Evolutionary conservation across 2,329 filamentous ascomycete species (phyloP).

Genomic region (Basipetospora chlamydospora): DNA sequence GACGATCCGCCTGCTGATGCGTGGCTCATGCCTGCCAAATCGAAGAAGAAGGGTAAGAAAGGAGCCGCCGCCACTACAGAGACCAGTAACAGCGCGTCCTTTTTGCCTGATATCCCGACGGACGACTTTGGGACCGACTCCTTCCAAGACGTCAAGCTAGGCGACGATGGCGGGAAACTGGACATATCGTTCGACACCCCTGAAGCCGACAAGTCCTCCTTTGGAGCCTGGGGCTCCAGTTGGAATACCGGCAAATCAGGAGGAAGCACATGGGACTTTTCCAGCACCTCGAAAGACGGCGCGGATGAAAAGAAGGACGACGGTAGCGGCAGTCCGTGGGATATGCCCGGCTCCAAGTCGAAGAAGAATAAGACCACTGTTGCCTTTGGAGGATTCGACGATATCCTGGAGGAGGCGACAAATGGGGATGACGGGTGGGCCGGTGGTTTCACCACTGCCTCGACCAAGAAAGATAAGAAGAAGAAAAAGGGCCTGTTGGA

Average conservation of each 20-base stretch:
- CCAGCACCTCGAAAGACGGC: conserved; percentile 13
- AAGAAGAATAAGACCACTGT: conserved; percentile 32
- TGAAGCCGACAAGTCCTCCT: conserved; percentile 25
- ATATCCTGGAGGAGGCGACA: conserved; percentile 15
- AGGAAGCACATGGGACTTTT: conserved; percentile 30
- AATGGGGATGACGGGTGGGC: conserved; percentile 23
- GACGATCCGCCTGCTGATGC: conserved; percentile 25
- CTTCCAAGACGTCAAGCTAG: conserved; percentile 55
- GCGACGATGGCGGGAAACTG: conserved; percentile 43
- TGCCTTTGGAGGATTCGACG: conserved; percentile 32
- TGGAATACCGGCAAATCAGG: conserved; percentile 38
- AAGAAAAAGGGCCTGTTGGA: conserved; percentile 18
- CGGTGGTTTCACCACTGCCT: conserved; percentile 13
- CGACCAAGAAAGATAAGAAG: conserved; percentile 26
- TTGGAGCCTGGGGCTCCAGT: conserved; percentile 45
- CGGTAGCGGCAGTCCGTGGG: conserved; percentile 34
- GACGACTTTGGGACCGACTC: conserved; percentile 29
- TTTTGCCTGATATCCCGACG: conserved; percentile 11
- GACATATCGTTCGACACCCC: conserved; percentile 39
- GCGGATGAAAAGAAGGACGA: conserved; percentile 25
- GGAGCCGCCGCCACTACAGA: conserved; percentile 16
- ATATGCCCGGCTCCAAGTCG: conserved; percentile 28
- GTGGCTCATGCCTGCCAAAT: conserved; percentile 29
- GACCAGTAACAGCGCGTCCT: conserved; percentile 11
- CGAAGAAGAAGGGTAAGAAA: conserved; percentile 43